Evolutionary conservation across 1,284 basidiomycete genomes (phyloP).

Genomic region (Fomes fomentarius): DNA sequence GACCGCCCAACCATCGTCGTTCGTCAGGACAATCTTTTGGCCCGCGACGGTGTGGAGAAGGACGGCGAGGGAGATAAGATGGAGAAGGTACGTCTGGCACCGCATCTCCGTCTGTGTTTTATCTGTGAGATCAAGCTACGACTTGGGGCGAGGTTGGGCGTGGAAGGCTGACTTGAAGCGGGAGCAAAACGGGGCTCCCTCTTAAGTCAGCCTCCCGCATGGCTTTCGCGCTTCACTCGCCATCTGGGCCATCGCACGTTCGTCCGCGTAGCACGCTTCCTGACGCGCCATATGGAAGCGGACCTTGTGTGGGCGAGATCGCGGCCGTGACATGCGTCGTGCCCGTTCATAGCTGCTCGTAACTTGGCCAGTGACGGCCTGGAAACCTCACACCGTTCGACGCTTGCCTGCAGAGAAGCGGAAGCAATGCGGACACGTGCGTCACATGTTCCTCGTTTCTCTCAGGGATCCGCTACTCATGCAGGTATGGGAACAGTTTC

Average conservation of each 20-base stretch:
- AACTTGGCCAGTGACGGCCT: no score
- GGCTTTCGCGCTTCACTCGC: not conserved
- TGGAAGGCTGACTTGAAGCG: not conserved
- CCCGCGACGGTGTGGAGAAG: not conserved
- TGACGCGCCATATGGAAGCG: not conserved
- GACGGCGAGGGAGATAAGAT: not conserved
- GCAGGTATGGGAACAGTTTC: no score
- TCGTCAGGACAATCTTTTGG: slow-evolving; percentile 40
- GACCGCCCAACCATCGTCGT: slow-evolving; percentile 57
- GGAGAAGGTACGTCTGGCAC: slow-evolving; percentile 1
- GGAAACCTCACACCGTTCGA: no score
- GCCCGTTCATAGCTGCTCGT: no score
- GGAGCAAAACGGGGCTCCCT: not conserved
- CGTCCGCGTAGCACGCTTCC: not conserved
- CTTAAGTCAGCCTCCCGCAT: not conserved
- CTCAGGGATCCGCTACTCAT: no score
- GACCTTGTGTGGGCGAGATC: not conserved
- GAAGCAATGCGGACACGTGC: no score
- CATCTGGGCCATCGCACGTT: not conserved
- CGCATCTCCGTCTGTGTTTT: not conserved
- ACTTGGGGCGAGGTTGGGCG: not conserved
- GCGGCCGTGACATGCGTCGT: no score
- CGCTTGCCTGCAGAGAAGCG: no score
- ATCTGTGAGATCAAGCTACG: no score
- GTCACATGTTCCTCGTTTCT: no score